Percentiles rank a stretch among this genome's conserved stretches.
These are phyloP conservation scores for Boletus sp. DNA, from an alignment of 768 basidiomycete genomes.

Conservation along the genomic window DNA sequence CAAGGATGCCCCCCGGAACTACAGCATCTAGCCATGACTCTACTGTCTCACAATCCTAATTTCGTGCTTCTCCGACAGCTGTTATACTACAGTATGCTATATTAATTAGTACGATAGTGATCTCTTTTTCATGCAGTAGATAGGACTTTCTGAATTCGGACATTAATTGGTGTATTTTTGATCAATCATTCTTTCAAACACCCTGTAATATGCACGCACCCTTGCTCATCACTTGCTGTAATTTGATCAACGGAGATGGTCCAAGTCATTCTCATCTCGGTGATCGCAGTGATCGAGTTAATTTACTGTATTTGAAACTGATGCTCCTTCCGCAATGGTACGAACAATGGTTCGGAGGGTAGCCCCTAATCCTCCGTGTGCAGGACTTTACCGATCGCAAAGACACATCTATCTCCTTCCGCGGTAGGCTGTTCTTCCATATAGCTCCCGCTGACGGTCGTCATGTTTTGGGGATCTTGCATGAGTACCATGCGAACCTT, in stretches of 20 bases:
- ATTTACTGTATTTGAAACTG: neutral
- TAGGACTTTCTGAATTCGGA: neutral
- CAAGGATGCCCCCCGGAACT: constrained; percentile 23
- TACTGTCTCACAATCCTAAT: neutral
- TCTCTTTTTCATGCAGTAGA: neutral
- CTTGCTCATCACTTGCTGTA: neutral
- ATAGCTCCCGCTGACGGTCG: constrained; percentile 39
- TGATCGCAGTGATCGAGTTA: neutral
- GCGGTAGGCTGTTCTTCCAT: constrained; percentile 38
- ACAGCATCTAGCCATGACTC: constrained; percentile 11
- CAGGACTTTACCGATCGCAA: constrained; percentile 35
- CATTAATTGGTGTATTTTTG: constrained; percentile 1
- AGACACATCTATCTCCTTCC: constrained; percentile 40
- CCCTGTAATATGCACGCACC: neutral
- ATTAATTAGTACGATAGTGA: constrained; percentile 12
- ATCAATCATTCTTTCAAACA: neutral
- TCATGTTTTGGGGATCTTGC: constrained; percentile 32
- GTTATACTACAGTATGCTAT: constrained; percentile 9
- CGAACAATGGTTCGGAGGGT: neutral
- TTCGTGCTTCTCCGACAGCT: neutral
- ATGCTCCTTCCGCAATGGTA: neutral
- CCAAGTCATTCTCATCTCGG: neutral
- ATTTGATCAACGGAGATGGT: neutral
- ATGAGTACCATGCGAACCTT: constrained; percentile 47
- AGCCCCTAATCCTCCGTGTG: constrained; percentile 36